Base-by-base conservation (phyloP, 2,329 filamentous ascomycete genomes). In the Calycina herbarum region DNA sequence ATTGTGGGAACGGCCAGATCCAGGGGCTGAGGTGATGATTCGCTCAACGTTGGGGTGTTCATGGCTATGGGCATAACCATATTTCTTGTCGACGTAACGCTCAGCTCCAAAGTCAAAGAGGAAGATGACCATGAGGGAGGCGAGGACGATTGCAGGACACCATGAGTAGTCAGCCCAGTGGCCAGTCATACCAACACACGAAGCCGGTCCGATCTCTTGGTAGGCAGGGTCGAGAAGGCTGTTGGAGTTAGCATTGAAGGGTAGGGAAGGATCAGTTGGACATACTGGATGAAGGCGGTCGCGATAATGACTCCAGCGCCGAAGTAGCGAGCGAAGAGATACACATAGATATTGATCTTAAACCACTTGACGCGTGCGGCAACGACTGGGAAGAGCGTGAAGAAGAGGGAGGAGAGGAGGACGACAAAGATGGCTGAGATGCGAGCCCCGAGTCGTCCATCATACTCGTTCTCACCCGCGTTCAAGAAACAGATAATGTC, bases 381-480 rank as follows among this genome's bases (percentile, higher is more conserved):
- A 61, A 88, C 78, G 57, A 92, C 83, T 0, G 91, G 91, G 71
- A 93, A 90, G 66, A 88, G 74, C 5, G 89, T 87, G 38, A 87
- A 85, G 73, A 80, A 72, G 0, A 80, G 75, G 0, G 86, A 91
- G 11, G 86, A 86, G 58, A 89, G 73, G 54, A 92, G 78, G 69
- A 94, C 92, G 69, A 93, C 90, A 73, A 93, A 93, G 68, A 94
- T 84, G 33, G 90, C 83, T 1, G 89, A 91, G 71, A 94, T 82
- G 11, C 91, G 86, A 45, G 89, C 77, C 27, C 89, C 89, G 61
- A 92, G 81, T 3, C 75, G 77, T 27, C 85, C 85, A 69, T 86
- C 78, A 70, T 86, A 87, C 24, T 86, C 81, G 69, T 86, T 86
- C 0, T 71, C 74, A 2, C 74, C 76, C 2, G 72, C 65, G 11